Base-by-base conservation (phyloP, 208 protist genomes). In the Leishmania arabica region DNA sequence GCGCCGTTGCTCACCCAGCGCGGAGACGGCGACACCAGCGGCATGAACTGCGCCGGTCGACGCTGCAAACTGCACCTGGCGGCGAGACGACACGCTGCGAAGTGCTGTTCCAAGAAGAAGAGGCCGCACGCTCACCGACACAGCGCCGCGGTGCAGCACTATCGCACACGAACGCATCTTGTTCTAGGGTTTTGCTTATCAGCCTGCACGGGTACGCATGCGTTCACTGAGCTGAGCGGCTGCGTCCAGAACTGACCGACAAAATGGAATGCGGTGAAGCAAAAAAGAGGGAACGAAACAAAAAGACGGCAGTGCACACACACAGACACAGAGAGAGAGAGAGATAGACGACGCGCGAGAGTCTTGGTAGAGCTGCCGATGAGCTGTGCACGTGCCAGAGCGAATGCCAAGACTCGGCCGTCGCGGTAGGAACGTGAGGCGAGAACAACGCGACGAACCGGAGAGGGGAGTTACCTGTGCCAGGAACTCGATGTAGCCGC, bases 1-100 rank as follows among this genome's bases (percentile, higher is more conserved):
- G 75, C 93, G 93, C 11, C 81, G 84, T 80, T 94, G 90, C 47
- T 78, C 64, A 31, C 40, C 34, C 2, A 89, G 69, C 4, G 84
- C 51, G n/a, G 56, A 64, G 62, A 17, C 47, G 5, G 13, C 31
- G 34, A 40, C 34, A 42, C 37, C 1, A 13, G n/a, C 34, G 21
- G 72, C n/a, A 62, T 71, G 27, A 47, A 24, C 75, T 40, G 56
- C 27, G 37, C 70, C 27, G 54, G 70, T 8, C 74, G 75, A 40
- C 71, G 53, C 19, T 11, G 74, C 74, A 53, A 78, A 17, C 71
- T 85, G 82, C 64, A n/a, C 37, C 47, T 73, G 71, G n/a, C 72
- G 45, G 40, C 24, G 42, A 40, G 77, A 40, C 15, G 77, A 78
- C 15, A 62, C 21, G 54, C 45, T 74, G 34, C 77, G 82, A 49